Conservation (phyloP, 176 grass and related monocot species). For the Triticum urartu region DNA sequence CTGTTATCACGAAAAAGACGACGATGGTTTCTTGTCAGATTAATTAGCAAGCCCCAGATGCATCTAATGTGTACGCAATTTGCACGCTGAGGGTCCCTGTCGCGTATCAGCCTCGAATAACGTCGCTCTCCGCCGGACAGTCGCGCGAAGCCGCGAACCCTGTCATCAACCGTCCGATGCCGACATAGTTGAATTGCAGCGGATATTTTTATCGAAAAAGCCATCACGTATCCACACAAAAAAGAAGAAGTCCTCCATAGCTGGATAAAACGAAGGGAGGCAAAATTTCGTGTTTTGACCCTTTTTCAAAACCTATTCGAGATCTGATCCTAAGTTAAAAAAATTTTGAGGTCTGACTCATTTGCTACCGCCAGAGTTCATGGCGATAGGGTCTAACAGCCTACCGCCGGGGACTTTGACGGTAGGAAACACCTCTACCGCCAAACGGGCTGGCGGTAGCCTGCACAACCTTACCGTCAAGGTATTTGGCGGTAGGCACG, state of each 20-base stretch:
- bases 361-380: no score
- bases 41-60: not conserved
- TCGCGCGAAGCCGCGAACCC: not conserved
- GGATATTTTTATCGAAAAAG: not conserved
- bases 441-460: no score
- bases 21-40: not conserved
- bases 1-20: slow-evolving; percentile 5
- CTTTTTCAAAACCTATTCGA: no score
- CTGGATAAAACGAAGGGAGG: not conserved
- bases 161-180: not conserved
- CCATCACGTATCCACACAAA: not conserved
- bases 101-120: not conserved
- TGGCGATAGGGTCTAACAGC: no score
- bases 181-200: not conserved
- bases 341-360: no score
- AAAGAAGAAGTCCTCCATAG: not conserved
- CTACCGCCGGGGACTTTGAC: no score
- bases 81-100: no score
- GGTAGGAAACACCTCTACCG: no score
- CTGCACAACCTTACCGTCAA: no score
- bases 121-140: not conserved
- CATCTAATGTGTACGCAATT: not conserved
- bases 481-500: no score
- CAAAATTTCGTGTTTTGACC: no score
- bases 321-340: no score